A percentile compares a stretch with the other conserved stretches of the same genome.
These are phyloP conservation scores for Striga hermonthica DNA, from an alignment of 305 asterid species.

Conservation along the genomic window DNA sequence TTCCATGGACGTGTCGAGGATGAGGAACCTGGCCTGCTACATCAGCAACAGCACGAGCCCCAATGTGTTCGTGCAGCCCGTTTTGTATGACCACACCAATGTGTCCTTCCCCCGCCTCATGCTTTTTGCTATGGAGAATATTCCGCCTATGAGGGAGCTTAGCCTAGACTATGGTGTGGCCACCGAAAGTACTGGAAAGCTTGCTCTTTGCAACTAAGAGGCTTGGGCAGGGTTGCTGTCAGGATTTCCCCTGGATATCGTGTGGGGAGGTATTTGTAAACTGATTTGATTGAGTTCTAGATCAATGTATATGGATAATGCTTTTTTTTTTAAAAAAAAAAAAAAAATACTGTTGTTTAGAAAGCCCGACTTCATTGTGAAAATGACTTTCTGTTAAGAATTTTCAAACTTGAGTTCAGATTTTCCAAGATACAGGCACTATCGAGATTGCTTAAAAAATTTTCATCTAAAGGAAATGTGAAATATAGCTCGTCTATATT, in stretches of 20 bases:
- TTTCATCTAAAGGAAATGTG: too few relatives aligned
- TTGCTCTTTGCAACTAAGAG: slow-evolving; percentile 63
- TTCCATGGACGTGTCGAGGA: slow-evolving; percentile 84
- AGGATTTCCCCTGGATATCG: background rate
- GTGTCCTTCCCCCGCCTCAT: slow-evolving; percentile 73
- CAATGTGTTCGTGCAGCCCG: slow-evolving; percentile 72
- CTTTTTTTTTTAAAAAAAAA: too few relatives aligned
- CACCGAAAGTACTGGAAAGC: slow-evolving; percentile 66
- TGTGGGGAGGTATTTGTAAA: background rate
- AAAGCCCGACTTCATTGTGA: too few relatives aligned
- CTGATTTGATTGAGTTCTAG: too few relatives aligned
- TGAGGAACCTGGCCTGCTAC: slow-evolving; percentile 86
- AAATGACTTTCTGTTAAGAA: too few relatives aligned
- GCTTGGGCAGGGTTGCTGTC: slow-evolving; percentile 23
- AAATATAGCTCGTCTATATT: too few relatives aligned
- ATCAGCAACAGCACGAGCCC: slow-evolving; percentile 81
- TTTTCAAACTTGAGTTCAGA: too few relatives aligned
- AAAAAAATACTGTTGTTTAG: too few relatives aligned
- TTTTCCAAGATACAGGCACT: too few relatives aligned
- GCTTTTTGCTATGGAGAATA: slow-evolving; percentile 84
- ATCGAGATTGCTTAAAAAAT: too few relatives aligned
- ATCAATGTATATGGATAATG: too few relatives aligned
- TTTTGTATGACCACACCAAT: slow-evolving; percentile 69
- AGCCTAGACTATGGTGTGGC: slow-evolving; percentile 79
- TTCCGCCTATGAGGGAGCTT: slow-evolving; percentile 85